These are phyloP conservation scores for Scheffersomyces titani DNA, from an alignment of 1,139 yeast species.

Conservation along the genomic window DNA sequence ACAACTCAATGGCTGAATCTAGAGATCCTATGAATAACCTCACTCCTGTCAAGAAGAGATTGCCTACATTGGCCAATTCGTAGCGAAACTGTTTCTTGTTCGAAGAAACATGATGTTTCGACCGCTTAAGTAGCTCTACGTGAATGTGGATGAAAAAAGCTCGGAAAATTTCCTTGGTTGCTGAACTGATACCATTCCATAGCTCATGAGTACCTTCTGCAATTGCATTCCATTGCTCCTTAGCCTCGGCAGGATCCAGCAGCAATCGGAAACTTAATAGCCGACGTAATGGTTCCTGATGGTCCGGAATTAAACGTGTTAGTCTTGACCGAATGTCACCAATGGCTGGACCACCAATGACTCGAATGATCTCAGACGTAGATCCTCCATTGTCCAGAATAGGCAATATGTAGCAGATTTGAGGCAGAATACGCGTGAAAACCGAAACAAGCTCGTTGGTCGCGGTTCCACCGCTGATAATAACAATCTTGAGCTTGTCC, in stretches of 20 bases:
- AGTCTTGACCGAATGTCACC: slow-evolving; percentile 88
- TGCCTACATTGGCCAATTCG: slow-evolving; percentile 83
- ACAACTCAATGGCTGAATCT: slow-evolving; percentile 79
- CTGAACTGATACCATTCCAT: slow-evolving; percentile 64
- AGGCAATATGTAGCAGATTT: slow-evolving; percentile 71
- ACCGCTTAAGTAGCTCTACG: slow-evolving; percentile 71
- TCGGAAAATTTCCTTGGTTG: slow-evolving; percentile 72
- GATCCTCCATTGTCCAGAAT: slow-evolving; percentile 95
- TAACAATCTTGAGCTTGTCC: slow-evolving; percentile 28
- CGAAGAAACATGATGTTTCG: slow-evolving; percentile 48
- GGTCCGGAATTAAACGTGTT: slow-evolving; percentile 64
- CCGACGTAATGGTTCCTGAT: slow-evolving; percentile 42
- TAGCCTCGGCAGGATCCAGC: slow-evolving; percentile 54
- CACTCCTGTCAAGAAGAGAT: slow-evolving; percentile 79
- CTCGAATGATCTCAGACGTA: slow-evolving; percentile 85
- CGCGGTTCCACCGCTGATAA: slow-evolving; percentile 77
- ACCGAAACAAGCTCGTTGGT: slow-evolving; percentile 62
- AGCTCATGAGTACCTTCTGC: slow-evolving; percentile 77
- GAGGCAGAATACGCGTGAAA: slow-evolving; percentile 40
- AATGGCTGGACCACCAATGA: slow-evolving; percentile 92
- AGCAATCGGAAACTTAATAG: slow-evolving; percentile 66
- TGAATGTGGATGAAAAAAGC: slow-evolving; percentile 80
- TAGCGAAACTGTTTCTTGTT: slow-evolving; percentile 59
- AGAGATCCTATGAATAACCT: slow-evolving; percentile 80
- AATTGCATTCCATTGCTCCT: slow-evolving; percentile 70